phyloP scores from a whole-genome alignment of 2,329 filamentous ascomycete species.

The Penicillium sp. region DNA sequence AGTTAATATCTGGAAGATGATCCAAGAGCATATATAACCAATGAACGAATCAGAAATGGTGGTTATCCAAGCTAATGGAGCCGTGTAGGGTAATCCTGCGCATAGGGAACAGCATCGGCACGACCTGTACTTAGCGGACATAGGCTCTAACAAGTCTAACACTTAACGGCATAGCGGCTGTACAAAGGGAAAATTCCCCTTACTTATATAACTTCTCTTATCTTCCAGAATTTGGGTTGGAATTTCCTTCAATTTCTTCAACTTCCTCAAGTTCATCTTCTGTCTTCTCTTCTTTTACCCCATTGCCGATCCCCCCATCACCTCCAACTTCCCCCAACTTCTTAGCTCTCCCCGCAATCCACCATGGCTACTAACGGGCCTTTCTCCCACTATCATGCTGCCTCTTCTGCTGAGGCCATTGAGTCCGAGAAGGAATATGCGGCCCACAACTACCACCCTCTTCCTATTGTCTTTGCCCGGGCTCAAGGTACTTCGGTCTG shows the following conservation, averaged over 20 bases:
- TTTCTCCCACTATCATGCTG: conserved; percentile 62
- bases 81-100: conserved; percentile 27
- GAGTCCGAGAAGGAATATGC: conserved; percentile 77
- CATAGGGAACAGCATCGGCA: conserved; percentile 29
- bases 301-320: conserved; percentile 6
- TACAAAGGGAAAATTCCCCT: neutral
- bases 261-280: neutral
- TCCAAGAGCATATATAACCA: neutral
- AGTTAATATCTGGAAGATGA: neutral
- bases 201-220: neutral
- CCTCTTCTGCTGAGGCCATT: conserved; percentile 78
- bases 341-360: conserved; percentile 14
- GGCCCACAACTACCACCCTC: conserved; percentile 97
- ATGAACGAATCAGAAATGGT: conserved; percentile 2
- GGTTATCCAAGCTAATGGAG: conserved; percentile 4
- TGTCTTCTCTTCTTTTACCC: neutral
- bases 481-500: conserved; percentile 86
- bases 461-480: conserved; percentile 87
- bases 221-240: conserved; percentile 3
- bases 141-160: conserved; percentile 29
- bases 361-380: conserved; percentile 41
- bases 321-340: conserved; percentile 15
- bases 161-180: conserved; percentile 35
- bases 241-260: neutral
- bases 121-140: conserved; percentile 28